phyloP scores from a whole-genome alignment of 352 stramenopile genomes.

The Aphanomyces cochlioides region DNA sequence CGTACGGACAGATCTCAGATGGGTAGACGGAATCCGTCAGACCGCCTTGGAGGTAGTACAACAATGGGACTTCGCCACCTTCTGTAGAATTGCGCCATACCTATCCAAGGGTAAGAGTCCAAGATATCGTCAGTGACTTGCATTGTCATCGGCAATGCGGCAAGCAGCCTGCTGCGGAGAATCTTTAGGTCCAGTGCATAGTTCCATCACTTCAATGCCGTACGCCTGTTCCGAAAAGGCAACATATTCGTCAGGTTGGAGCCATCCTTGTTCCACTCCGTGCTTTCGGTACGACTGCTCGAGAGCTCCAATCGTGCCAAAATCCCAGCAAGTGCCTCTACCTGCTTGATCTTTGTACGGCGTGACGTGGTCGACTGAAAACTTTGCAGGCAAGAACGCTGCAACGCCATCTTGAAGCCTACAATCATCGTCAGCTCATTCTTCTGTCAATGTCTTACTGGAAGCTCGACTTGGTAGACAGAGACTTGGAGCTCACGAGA shows the following conservation, averaged over 20 bases:
- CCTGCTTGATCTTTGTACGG: slow-evolving; percentile 64
- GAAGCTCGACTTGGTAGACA: too few relatives aligned
- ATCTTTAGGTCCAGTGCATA: slow-evolving; percentile 45
- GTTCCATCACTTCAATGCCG: slow-evolving; percentile 49
- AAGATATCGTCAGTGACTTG: background rate
- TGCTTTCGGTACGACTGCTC: slow-evolving; percentile 63
- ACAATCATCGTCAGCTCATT: too few relatives aligned
- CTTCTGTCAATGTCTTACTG: too few relatives aligned
- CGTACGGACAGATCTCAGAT: slow-evolving; percentile 45
- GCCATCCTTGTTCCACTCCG: slow-evolving; percentile 47
- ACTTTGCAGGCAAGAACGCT: slow-evolving; percentile 48
- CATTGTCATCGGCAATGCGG: slow-evolving; percentile 50
- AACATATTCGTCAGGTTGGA: slow-evolving; percentile 51
- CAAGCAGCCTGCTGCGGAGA: slow-evolving; percentile 59
- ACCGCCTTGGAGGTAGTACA: slow-evolving; percentile 57
- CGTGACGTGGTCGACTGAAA: slow-evolving; percentile 47
- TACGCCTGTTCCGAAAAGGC: slow-evolving; percentile 62
- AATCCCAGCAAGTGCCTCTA: slow-evolving; percentile 65
- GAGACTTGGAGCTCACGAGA: background rate
- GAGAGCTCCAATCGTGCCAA: slow-evolving; percentile 49
- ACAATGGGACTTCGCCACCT: slow-evolving; percentile 44
- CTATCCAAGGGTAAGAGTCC: background rate
- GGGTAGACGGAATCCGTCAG: slow-evolving; percentile 46
- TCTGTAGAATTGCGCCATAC: slow-evolving; percentile 51
- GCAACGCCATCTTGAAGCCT: background rate